phyloP scores from a whole-genome alignment of 805 yeast species.

The Torulaspora delbrueckii region DNA sequence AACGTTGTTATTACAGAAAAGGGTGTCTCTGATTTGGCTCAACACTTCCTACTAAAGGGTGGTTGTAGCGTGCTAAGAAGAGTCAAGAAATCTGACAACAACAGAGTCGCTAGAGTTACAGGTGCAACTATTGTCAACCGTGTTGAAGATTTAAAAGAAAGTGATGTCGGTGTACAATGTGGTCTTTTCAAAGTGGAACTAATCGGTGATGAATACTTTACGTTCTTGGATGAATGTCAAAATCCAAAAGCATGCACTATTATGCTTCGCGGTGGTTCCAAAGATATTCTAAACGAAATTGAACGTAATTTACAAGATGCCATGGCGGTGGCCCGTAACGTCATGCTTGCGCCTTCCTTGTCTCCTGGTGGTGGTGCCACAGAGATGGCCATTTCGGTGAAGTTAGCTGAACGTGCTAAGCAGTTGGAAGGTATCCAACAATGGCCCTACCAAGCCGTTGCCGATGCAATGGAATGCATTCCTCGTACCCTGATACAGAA shows the following conservation, averaged over 20 bases:
- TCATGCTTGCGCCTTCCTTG: conserved; percentile 86
- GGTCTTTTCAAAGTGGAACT: conserved; percentile 89
- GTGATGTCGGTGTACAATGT: conserved; percentile 84
- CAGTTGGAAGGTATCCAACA: conserved; percentile 90
- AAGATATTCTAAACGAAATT: conserved; percentile 91
- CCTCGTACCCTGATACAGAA: conserved; percentile 97
- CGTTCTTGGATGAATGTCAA: conserved; percentile 73
- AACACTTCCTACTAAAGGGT: conserved; percentile 89
- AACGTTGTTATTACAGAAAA: conserved; percentile 95
- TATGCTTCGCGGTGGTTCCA: conserved; percentile 90
- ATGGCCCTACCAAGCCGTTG: conserved; percentile 98
- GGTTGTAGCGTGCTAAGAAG: conserved; percentile 91
- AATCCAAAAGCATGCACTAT: conserved; percentile 93
- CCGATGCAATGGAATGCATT: conserved; percentile 97
- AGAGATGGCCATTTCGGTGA: conserved; percentile 95
- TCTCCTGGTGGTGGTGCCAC: conserved; percentile 99
- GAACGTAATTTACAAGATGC: conserved; percentile 98
- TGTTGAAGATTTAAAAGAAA: conserved; percentile 86
- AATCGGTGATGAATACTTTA: conserved; percentile 95
- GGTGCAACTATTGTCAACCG: conserved; percentile 97
- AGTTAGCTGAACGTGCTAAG: conserved; percentile 84
- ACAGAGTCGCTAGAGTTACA: conserved; percentile 93
- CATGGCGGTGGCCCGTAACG: conserved; percentile 95
- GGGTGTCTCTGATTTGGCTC: conserved; percentile 97
- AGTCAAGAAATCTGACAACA: conserved; percentile 91